Evolutionary conservation across 2,329 filamentous ascomycete species (phyloP), one percentile per base, ranked within the genome.

Genomic region (Myrmaecium sp.): DNA sequence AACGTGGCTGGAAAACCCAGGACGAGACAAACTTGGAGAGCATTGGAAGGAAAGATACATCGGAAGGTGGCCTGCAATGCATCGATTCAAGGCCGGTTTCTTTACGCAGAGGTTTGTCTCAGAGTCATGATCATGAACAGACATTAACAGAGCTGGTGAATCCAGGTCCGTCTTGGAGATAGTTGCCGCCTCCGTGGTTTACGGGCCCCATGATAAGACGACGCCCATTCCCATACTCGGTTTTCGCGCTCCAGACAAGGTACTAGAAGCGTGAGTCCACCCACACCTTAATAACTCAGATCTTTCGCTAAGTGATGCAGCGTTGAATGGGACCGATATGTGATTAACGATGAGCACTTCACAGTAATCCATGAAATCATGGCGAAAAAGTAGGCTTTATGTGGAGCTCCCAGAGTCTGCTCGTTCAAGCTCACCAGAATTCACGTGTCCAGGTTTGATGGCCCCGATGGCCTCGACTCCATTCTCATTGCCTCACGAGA

Each of bases 31-130:
- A 1, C 16, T 29, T 11, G 20, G 25, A 6, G 14, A 22, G 3
- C 10, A 29, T 7, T 29, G 27, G 27, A 25, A 29, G 16, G 21
- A 29, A 17, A 13, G 21, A 5, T 29, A 17, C 21, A 29, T 29
- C 12, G 27, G 27, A 7, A 21, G 27, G 10, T 29, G 27, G 27
- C 27, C 27, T 6, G 27, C 27, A n/a, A 29, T 29, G 27, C 27
- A 29, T n/a, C 11, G 27, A 17, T 4, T 29, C 5, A 29, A 29
- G 9, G 21, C 27, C 5, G 27, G 27, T 5, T n/a, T 17, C 21
- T 29, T 25, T 17, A 29, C 27, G 12, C 27, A 29, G 21, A 25
- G 20, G 27, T 29, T 4, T 11, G 27, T 20, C n/a, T 12, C 5
- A 11, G 9, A 11, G n/a, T 25, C 14, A 11, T 5, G 16, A 3